A percentile compares a stretch with the other conserved stretches of the same genome.
Evolutionary conservation across 768 basidiomycete genomes (phyloP).

Genomic region (Cubamyces sp.): DNA sequence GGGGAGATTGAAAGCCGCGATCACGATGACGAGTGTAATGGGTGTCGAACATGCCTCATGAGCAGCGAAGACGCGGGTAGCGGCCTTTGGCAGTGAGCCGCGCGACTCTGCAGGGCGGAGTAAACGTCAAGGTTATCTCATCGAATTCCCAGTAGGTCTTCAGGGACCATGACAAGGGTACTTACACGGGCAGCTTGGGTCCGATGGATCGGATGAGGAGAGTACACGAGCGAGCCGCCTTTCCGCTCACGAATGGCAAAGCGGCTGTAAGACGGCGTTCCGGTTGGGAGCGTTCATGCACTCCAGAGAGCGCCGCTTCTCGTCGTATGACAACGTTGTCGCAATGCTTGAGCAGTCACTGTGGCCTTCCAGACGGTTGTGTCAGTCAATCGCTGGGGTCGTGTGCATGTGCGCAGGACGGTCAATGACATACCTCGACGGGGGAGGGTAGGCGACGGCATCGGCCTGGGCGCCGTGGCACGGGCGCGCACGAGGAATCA

Average conservation of each 20-base stretch:
- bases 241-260: slow-evolving; percentile 1
- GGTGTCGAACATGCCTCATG: not conserved
- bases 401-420: not conserved
- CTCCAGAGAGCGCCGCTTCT: not conserved
- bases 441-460: not conserved
- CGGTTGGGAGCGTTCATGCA: not conserved
- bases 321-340: slow-evolving; percentile 5
- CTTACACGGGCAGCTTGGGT: slow-evolving; percentile 5
- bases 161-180: not conserved
- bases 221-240: slow-evolving; percentile 8
- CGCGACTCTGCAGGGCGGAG: slow-evolving; percentile 3
- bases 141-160: not conserved
- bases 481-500: slow-evolving; percentile 10
- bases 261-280: slow-evolving; percentile 21
- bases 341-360: too few species aligned
- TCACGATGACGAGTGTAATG: not conserved
- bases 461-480: slow-evolving; percentile 3
- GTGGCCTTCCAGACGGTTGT: too few species aligned
- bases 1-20: not conserved
- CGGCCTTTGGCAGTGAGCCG: not conserved
- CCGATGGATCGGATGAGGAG: slow-evolving; percentile 16
- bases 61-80: not conserved
- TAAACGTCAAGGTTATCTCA: slow-evolving; percentile 14
- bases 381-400: not conserved
- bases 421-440: not conserved